Base-by-base conservation (phyloP, 2,329 filamentous ascomycete species). In the Phyllosticta capitalensis region DNA sequence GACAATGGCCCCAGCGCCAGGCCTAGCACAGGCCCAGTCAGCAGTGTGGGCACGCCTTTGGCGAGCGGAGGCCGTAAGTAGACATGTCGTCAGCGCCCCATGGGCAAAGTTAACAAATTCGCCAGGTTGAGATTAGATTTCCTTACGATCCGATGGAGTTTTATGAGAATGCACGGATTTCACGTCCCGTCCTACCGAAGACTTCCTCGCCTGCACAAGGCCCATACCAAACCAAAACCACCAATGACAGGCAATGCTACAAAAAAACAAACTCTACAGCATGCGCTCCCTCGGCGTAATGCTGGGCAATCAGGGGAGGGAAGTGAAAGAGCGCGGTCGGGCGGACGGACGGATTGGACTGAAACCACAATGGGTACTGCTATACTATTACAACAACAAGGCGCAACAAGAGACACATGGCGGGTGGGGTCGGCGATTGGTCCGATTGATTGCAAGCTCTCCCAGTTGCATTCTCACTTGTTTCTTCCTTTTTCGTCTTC, bases 41-140 rank as follows among this genome's bases (percentile, higher is more conserved):
- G 83, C 5, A 82, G 76, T 61, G 79, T 79, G 19, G 81, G 82
- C 55, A 92, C 88, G 24, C 88, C 89, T 22, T 45, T 60, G 54
- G 58, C 58, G n/a, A 56, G 54, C 5, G 52, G 58, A 55, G 53
- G 52, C 22, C 52, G 52, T 51, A 20, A 17, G 45, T 55, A 54
- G 14, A n/a, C 10, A 19, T 30, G 6, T 20, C 19, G 10, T 17
- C 19, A 52, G 9, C 5, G 19, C 14, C 12, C 12, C 9, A 6
- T 52, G 17, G 9, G 7, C 21, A 51, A 51, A 10, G 22, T 19
- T 52, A 9, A 52, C 50, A 4, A 17, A 20, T 12, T 12, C 50
- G 2, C 9, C 22, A 52, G 50, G 50, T 12, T 52, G 19, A 52
- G 12, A 19, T 12, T 52, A 52, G 50, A 22, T 26, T 52, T 52